Conservation (phyloP, 768 basidiomycete species). For the Auricularia cornea region DNA sequence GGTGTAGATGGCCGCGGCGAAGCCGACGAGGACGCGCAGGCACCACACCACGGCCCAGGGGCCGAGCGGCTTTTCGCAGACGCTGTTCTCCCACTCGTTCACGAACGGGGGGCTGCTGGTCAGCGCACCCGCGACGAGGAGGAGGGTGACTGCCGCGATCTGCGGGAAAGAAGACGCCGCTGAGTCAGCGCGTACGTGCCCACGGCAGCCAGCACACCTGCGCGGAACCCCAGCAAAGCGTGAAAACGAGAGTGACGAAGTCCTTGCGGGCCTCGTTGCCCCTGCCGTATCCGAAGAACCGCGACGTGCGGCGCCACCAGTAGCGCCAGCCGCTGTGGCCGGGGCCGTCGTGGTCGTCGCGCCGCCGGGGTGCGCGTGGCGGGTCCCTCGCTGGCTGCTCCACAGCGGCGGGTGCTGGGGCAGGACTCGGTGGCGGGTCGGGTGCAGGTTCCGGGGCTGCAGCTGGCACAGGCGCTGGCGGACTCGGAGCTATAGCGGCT, state of each 20-base stretch:
- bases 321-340: neutral
- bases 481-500: no score
- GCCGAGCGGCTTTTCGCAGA: conserved; percentile 3
- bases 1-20: neutral
- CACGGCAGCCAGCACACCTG: neutral
- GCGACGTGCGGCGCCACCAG: neutral
- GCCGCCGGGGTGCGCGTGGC: neutral
- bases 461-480: neutral
- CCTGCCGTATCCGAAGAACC: neutral
- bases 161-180: neutral
- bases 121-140: neutral
- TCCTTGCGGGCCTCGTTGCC: conserved; percentile 1
- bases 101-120: neutral
- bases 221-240: neutral
- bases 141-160: neutral
- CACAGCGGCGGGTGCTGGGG: no score
- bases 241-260: neutral
- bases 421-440: no score
- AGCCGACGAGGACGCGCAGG: conserved; percentile 2
- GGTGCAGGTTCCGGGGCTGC: neutral
- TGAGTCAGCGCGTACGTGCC: neutral
- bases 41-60: conserved; percentile 7
- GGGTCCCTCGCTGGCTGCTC: neutral
- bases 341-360: neutral
- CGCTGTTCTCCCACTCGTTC: conserved; percentile 3